Base-by-base conservation (phyloP, 2,329 filamentous ascomycete genomes). In the Mycosphaerelloides madeirae region DNA sequence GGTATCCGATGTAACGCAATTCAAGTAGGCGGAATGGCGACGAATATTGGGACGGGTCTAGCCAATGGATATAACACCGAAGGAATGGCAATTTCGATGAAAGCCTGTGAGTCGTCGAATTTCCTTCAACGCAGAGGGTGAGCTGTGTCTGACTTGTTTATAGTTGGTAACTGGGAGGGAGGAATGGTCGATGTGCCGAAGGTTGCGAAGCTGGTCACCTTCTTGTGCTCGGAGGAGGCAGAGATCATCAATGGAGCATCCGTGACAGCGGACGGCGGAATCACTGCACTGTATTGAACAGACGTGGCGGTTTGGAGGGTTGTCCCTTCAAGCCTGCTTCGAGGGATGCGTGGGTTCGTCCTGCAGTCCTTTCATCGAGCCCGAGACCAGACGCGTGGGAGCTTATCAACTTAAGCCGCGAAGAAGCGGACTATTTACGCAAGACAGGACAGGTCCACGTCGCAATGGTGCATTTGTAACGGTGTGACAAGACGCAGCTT, bases 1-100 rank as follows among this genome's bases (percentile, higher is more conserved):
- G 76, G 76, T 18, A 76, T 82, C 47, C 69, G 51, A 18, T 53
- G 50, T 35, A 53, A 53, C 25, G 50, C 50, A n/a, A 55, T 57
- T 19, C 43, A 48, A 12, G 65, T 77, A 32, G 77, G 75, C 8
- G 71, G 65, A n/a, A 79, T 80, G 73, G 48, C 66, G 14, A 80
- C 78, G 9, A 79, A 80, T 49, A 79, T 81, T 38, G 53, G 46
- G 2, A 71, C 75, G 22, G 65, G 67, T 2, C 66, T 79, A 7
- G 40, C 38, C 7, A 49, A 52, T 11, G 49, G 49, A 18, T 48
- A 58, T 38, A 64, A 65, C 43, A 52, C 58, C 49, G 61, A 60
- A 37, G 61, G 61, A 25, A 41, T 62, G 39, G 48, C 32, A 6
- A 29, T 53, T 3, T 53, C 57, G 53, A 46, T 44, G 41, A 48